Base-by-base conservation (phyloP, 2,329 filamentous ascomycete species). In the Colletotrichum aenigma region DNA sequence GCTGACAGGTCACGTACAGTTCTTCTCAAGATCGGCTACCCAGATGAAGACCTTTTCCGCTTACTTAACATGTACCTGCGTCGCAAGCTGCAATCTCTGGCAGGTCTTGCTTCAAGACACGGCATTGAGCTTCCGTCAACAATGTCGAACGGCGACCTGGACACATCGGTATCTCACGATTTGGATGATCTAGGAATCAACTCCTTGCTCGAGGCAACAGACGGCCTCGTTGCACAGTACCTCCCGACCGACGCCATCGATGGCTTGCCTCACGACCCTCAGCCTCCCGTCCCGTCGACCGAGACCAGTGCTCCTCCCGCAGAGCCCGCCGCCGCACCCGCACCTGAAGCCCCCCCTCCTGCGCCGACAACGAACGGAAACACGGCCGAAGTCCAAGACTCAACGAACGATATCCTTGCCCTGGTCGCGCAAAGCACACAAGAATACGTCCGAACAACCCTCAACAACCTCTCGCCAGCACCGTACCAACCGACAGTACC, bases 361-460 rank as follows among this genome's bases (percentile, higher is more conserved):
- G 70, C 28, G 68, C 76, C 74, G 24, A 71, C 78, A 16, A 38
- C 79, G 61, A 80, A 82, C 71, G 81, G 78, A 55, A 78, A 81
- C 36, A 76, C 75, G 38, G 76, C 67, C 10, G 64, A 76, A 60
- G 81, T 81, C 75, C 85, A 82, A 9, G 85, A 87, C 71, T 86
- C 86, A 21, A 52, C 43, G 66, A 85, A 87, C 75, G 86, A 87
- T 56, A 80, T 87, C 7, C 84, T 86, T 75, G 86, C 86, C 9
- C 79, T 87, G 26, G 86, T 87, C 13, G 86, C 85, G 0, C 85
- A 87, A 77, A 87, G 86, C 76, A 87, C 86, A 1, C 85, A 84
- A 12, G 85, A 87, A 71, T 87, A 87, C 68, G 86, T 87, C 55
- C 85, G 85, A 72, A 87, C 84, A 6, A 87, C 86, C 4, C 79